Percentiles rank a stretch among this genome's conserved stretches.
Conservation (phyloP, 2,329 filamentous ascomycete genomes). For the Colletotrichum ledebouriae region DNA sequence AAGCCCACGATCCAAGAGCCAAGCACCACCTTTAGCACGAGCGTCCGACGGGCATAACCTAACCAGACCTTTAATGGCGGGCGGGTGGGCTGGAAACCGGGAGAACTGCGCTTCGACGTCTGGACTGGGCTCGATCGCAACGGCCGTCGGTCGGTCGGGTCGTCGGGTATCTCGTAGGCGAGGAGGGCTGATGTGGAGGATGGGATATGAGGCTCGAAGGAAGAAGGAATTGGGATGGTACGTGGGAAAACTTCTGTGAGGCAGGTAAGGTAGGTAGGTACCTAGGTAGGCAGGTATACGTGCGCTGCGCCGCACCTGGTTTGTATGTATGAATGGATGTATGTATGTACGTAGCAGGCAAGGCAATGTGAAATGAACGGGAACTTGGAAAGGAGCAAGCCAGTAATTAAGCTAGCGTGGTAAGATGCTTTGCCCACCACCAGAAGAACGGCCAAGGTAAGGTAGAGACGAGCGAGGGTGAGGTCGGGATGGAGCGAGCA, state of each 20-base stretch:
- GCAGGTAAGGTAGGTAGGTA: background rate
- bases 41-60: conserved; percentile 41
- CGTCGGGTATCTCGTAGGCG: background rate
- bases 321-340: too few relatives aligned
- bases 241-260: background rate
- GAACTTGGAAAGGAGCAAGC: conserved; percentile 7
- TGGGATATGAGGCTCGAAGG: conserved; percentile 10
- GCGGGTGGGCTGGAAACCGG: background rate
- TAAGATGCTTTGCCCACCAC: too few relatives aligned
- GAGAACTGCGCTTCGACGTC: conserved; percentile 18
- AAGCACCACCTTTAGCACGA: conserved; percentile 25
- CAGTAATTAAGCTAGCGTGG: conserved; percentile 2
- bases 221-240: conserved; percentile 20
- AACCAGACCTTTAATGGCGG: conserved; percentile 6
- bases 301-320: background rate
- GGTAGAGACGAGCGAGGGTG: background rate
- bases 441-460: background rate
- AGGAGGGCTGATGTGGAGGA: conserved; percentile 1
- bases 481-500: background rate
- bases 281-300: background rate
- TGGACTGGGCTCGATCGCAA: conserved; percentile 23
- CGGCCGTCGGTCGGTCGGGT: conserved; percentile 18
- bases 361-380: conserved; percentile 1
- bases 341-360: background rate
- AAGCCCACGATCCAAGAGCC: conserved; percentile 21